Percentiles rank a stretch among this genome's conserved stretches.
phyloP scores from a whole-genome alignment of 371 early-diverging fungal genomes.

The Mortierella sp. region DNA sequence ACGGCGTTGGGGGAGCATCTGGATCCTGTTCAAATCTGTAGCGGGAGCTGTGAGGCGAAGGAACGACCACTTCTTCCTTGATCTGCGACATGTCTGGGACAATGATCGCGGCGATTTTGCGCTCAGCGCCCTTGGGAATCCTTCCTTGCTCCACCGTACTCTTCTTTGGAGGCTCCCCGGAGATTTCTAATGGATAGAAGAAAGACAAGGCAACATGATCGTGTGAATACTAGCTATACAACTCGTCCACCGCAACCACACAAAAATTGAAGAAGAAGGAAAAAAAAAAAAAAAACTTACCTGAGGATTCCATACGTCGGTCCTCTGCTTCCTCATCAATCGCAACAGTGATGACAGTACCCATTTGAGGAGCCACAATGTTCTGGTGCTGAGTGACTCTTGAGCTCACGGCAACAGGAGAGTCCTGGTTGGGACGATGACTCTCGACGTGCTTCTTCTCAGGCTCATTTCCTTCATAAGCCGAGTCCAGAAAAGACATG shows the following conservation, averaged over 20 bases:
- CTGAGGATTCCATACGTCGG: not conserved
- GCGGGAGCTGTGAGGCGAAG: not conserved
- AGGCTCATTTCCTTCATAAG: conserved; percentile 36
- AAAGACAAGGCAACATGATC: too few relatives aligned
- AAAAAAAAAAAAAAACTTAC: not conserved
- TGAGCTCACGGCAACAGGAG: conserved; percentile 27
- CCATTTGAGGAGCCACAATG: conserved; percentile 8
- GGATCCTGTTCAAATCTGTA: not conserved
- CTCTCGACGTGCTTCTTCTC: conserved; percentile 8
- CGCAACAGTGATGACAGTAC: not conserved
- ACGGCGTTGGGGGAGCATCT: not conserved
- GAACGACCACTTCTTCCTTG: not conserved
- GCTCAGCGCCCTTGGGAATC: conserved; percentile 17
- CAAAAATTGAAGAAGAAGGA: too few relatives aligned
- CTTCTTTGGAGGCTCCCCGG: too few relatives aligned
- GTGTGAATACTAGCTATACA: too few relatives aligned
- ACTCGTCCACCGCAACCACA: too few relatives aligned
- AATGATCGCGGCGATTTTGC: conserved; percentile 9
- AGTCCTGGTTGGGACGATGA: conserved; percentile 31
- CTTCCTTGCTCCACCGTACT: too few relatives aligned
- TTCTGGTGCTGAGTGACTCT: conserved; percentile 27
- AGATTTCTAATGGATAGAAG: too few relatives aligned
- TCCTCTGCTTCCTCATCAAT: conserved; percentile 8
- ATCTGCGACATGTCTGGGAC: conserved; percentile 8
- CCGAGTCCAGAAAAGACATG: conserved; percentile 3